Base-by-base conservation (phyloP, 2,329 filamentous ascomycete genomes). In the Aspergillus nomiae region DNA sequence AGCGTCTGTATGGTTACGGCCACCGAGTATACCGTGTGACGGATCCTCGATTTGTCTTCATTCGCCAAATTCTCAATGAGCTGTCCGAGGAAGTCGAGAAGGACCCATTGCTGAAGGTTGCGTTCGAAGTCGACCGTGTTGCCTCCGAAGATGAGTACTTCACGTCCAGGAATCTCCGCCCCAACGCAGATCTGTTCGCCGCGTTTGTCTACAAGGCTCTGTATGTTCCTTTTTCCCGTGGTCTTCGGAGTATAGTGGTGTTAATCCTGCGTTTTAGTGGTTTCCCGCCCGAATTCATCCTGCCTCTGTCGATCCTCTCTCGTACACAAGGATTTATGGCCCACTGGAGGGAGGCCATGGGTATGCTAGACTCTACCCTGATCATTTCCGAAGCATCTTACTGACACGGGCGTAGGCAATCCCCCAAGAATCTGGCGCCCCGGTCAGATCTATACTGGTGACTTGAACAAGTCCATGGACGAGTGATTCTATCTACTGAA, bases 1-100 rank as follows among this genome's bases (percentile, higher is more conserved):
- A 80, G 9, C 81, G 85, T 9, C 78, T 87, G 2, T 84, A 85
- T 30, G 85, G 85, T 8, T 86, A 85, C 69, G 85, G 85, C 6
- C 84, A 87, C 36, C 64, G 64, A 12, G 61, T 63, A 30, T 65
- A 73, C 79, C 84, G 26, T 81, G 85, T 28, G 85, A 85, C 74
- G 82, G 85, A 86, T 64, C 85, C 85, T 5, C 81, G 85, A 3
- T 82, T 79, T 12, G 83, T 78, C 7, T 81, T 82, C 38, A 84
- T 86, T 64, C 77, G 80, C 6, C 73, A 78, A 56, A 65, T 75
- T 43, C 62, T 76, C 24, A 62, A 69, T 9, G 69, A 72, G 30
- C 62, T 72, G 55, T 21, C 59, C 14, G 63, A 63, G 26, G 59
- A 62, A 12, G 57, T 70, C 16, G 58, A 68, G 8, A 59, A 48